Evolutionary conservation across 306 rosid species (phyloP), one percentile per base, ranked within the genome.

Genomic region (Begonia loranthoides): DNA sequence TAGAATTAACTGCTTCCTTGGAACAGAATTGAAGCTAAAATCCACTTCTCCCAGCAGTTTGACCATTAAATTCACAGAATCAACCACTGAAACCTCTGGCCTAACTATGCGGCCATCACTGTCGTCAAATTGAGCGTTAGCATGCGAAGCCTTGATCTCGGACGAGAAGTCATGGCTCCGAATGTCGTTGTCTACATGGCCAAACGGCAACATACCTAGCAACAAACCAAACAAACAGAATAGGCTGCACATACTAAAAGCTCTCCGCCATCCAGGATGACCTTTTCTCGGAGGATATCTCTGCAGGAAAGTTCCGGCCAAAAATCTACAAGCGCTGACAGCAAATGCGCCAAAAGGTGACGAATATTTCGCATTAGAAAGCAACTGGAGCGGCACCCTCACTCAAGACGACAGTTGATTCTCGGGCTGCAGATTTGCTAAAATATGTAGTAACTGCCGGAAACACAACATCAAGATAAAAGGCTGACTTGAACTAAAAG

Each of bases 391-490:
- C n/a, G n/a, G n/a, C n/a, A n/a, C n/a, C n/a, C n/a, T n/a, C n/a
- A n/a, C n/a, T n/a, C n/a, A n/a, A n/a, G n/a, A n/a, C n/a, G n/a
- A n/a, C n/a, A n/a, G n/a, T n/a, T 55, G 76, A 50, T 73, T 90
- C 99, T 64, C 76, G 74, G 65, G 79, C 87, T 45, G 88, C 75
- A 41, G 73, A n/a, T 44, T 78, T n/a, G n/a, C 95, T 89, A 57
- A 82, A 45, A 58, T 55, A 79, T 11, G 95, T 77, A 61, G 95
- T 82, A 68, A 80, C 47, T 51, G 55, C 69, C 55, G 85, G 84
- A 70, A 78, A 84, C 61, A 39, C 58, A 54, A 80, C 45, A 61
- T 85, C 94, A 12, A 89, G n/a, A n/a, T n/a, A n/a, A n/a, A n/a
- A n/a, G n/a, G n/a, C n/a, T n/a, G n/a, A n/a, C n/a, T n/a, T n/a